Percentiles rank a stretch among this genome's conserved stretches.
These are phyloP conservation scores for Phialophora macrospora DNA, from an alignment of 2,329 filamentous ascomycete genomes.

Conservation along the genomic window DNA sequence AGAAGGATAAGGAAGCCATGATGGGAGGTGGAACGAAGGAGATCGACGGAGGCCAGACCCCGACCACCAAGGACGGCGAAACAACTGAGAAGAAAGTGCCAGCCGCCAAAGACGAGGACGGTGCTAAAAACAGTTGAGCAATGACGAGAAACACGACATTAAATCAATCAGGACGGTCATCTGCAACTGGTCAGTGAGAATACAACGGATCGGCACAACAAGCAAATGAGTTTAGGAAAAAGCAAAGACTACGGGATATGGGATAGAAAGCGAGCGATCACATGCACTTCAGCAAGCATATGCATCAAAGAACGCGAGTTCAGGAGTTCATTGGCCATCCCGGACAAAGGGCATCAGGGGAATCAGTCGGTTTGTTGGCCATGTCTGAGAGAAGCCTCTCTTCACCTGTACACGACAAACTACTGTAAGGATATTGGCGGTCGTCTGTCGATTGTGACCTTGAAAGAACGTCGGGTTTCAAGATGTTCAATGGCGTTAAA, in stretches of 20 bases:
- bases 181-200: not conserved
- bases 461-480: not conserved
- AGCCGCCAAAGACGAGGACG: slow-evolving; percentile 21
- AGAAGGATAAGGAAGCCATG: slow-evolving; percentile 83
- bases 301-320: slow-evolving; percentile 14
- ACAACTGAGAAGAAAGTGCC: slow-evolving; percentile 7
- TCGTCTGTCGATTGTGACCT: not conserved
- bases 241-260: slow-evolving; percentile 18
- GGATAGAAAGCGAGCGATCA: slow-evolving; percentile 28
- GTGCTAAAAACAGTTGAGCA: not conserved
- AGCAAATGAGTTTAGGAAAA: slow-evolving; percentile 21
- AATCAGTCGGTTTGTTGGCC: slow-evolving; percentile 6
- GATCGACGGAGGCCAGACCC: slow-evolving; percentile 15
- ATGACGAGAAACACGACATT: slow-evolving; percentile 11
- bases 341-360: not conserved
- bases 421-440: not conserved
- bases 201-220: slow-evolving; percentile 9
- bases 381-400: slow-evolving; percentile 1
- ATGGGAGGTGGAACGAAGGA: slow-evolving; percentile 45
- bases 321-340: slow-evolving; percentile 1
- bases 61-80: slow-evolving; percentile 12
- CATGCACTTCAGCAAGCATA: slow-evolving; percentile 17
- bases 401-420: slow-evolving; percentile 13
- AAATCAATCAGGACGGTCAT: slow-evolving; percentile 10
- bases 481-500: not conserved